Percentiles rank a stretch among this genome's conserved stretches.
phyloP scores from a whole-genome alignment of 306 rosid genomes.

The Notholithocarpus densiflorus region DNA sequence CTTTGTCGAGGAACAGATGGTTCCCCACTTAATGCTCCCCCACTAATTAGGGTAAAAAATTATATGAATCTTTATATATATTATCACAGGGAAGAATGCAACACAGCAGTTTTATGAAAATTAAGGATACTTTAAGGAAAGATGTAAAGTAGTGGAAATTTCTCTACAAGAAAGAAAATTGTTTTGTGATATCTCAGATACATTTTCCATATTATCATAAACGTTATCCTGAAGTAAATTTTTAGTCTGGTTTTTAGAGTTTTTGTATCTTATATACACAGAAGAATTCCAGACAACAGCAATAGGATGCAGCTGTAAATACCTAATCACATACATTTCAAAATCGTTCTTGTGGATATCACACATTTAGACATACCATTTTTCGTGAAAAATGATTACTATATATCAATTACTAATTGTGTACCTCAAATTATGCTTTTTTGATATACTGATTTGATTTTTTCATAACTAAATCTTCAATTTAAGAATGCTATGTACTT shows the following conservation, averaged over 20 bases:
- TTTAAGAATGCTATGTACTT: not conserved
- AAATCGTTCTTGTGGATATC: not conserved
- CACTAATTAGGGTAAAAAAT: constrained; percentile 63
- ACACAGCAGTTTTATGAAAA: not conserved
- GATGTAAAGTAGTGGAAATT: constrained; percentile 1
- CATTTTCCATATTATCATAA: not conserved
- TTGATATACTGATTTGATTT: not conserved
- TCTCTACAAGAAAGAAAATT: constrained; percentile 3
- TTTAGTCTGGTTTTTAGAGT: not conserved
- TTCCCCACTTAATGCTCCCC: constrained; percentile 76
- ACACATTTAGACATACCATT: not conserved
- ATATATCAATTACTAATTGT: not conserved
- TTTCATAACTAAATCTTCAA: not conserved
- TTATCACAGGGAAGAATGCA: not conserved
- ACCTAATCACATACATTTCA: not conserved
- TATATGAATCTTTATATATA: not conserved
- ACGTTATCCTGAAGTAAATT: not conserved
- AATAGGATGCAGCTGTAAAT: not conserved
- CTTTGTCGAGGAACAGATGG: constrained; percentile 94
- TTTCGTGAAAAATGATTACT: not conserved
- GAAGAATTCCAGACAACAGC: not conserved
- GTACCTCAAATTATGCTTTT: not conserved
- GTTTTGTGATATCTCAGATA: not conserved
- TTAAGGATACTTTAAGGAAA: not conserved
- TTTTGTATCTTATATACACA: not conserved